Percentiles rank a stretch among this genome's conserved stretches.
Evolutionary conservation across 495 filamentous ascomycete species (phyloP).

Genomic region (Tuber brumale): DNA sequence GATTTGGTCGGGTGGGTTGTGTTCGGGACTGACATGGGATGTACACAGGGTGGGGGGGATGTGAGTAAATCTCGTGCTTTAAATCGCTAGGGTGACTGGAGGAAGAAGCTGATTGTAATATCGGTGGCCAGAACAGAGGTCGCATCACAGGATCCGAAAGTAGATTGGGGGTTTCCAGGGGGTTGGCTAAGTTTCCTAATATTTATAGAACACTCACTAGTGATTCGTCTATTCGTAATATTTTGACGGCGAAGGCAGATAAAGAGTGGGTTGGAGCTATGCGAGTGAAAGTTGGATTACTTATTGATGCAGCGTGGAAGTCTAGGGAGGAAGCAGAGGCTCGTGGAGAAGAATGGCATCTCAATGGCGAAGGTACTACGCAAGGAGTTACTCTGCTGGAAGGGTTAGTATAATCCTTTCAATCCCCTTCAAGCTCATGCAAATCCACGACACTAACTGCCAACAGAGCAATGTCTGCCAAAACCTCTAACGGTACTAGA

Average conservation of each 20-base stretch:
- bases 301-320: neutral
- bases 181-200: neutral
- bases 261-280: neutral
- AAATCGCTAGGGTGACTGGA: neutral
- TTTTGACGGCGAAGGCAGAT: neutral
- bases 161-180: neutral
- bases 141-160: neutral
- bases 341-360: neutral
- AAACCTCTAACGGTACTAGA: neutral
- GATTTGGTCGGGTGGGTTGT: conserved; percentile 40
- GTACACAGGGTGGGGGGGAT: neutral
- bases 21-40: neutral
- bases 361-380: neutral
- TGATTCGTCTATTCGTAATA: neutral
- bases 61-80: neutral
- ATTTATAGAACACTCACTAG: neutral
- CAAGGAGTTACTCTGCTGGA: neutral
- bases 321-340: neutral
- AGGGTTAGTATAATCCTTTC: neutral
- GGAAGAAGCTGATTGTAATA: conserved; percentile 35
- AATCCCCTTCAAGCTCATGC: neutral
- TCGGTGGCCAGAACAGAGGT: neutral
- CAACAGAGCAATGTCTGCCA: neutral
- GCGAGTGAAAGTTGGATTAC: neutral
- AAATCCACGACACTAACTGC: neutral